Evolutionary conservation across 176 grass and related monocot species (phyloP).

Genomic region (Phoenix roebelenii): DNA sequence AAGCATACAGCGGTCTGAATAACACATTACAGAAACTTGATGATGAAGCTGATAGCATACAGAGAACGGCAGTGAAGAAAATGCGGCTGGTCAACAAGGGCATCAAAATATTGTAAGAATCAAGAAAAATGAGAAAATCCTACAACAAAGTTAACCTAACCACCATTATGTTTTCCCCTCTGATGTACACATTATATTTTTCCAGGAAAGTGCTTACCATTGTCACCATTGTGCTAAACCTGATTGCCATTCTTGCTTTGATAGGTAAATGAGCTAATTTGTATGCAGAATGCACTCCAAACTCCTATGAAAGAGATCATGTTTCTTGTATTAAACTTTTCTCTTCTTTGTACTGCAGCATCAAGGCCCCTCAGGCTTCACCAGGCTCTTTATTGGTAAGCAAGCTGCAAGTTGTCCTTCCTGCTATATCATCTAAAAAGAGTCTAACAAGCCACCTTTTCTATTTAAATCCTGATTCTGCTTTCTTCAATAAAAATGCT

Average conservation of each 20-base stretch:
- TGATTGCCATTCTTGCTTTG: conserved; percentile 31
- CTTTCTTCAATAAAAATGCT: too few relatives aligned
- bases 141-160: background rate
- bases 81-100: conserved; percentile 56
- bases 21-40: conserved; percentile 44
- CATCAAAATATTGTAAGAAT: conserved; percentile 66
- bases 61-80: conserved; percentile 46
- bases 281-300: background rate
- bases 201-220: conserved; percentile 62
- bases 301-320: background rate
- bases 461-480: conserved; percentile 2
- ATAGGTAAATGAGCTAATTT: conserved; percentile 33
- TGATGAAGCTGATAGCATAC: conserved; percentile 56
- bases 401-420: background rate
- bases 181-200: background rate
- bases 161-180: background rate
- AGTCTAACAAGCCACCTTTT: background rate
- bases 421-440: background rate
- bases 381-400: conserved; percentile 40
- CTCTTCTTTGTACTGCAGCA: conserved; percentile 31
- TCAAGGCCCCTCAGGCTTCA: conserved; percentile 36
- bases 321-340: conserved; percentile 7
- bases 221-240: conserved; percentile 39
- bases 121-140: background rate
- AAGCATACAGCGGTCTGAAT: conserved; percentile 49